These are phyloP conservation scores for Leccinum incarnatum DNA, from an alignment of 768 basidiomycete genomes.

Conservation along the genomic window DNA sequence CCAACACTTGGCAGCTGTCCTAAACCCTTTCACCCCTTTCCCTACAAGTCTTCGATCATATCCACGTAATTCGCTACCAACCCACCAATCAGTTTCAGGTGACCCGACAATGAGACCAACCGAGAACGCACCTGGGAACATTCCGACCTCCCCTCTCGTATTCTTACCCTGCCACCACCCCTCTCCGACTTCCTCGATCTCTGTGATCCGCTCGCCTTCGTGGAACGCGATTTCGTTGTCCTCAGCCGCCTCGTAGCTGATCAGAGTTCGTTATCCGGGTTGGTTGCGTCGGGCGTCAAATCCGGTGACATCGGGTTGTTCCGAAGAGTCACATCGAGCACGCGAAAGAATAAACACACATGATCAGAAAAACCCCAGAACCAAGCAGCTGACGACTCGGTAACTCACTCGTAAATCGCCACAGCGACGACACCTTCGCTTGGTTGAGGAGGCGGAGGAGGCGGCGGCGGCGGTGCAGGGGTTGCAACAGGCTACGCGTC, in stretches of 20 bases:
- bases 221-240: conserved; percentile 87
- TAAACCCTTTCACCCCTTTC: not conserved
- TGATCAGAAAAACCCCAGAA: not conserved
- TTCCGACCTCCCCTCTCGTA: conserved; percentile 51
- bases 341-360: not conserved
- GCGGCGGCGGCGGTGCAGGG: conserved; percentile 36
- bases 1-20: not conserved
- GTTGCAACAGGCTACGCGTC: conserved; percentile 29
- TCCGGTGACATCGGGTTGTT: not conserved
- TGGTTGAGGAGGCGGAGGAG: conserved; percentile 45
- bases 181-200: conserved; percentile 80
- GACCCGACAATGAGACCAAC: not conserved
- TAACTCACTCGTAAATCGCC: conserved; percentile 59
- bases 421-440: conserved; percentile 62
- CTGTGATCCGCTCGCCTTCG: conserved; percentile 76
- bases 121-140: conserved; percentile 67
- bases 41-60: conserved; percentile 1
- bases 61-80: conserved; percentile 21
- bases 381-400: not conserved
- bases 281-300: too few species aligned
- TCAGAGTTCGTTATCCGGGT: conserved; percentile 2
- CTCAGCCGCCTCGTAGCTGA: conserved; percentile 84
- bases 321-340: not conserved
- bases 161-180: conserved; percentile 86
- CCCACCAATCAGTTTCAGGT: not conserved